Percentiles rank a stretch among this genome's conserved stretches.
These are phyloP conservation scores for Ensete ventricosum DNA, from an alignment of 176 grass and related monocot genomes.

Conservation along the genomic window DNA sequence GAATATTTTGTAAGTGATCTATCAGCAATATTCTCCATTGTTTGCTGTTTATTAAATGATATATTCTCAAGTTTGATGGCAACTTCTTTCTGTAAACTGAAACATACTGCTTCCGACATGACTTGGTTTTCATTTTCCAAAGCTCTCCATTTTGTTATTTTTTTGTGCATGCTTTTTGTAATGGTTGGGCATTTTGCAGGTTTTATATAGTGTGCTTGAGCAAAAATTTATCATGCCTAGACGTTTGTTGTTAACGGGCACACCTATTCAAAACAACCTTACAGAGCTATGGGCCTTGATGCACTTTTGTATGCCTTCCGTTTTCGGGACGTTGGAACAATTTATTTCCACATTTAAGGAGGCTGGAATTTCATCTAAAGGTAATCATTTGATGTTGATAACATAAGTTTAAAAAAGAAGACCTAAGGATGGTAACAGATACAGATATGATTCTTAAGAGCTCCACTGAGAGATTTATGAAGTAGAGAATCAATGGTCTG, in stretches of 20 bases:
- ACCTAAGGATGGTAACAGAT: too few species aligned
- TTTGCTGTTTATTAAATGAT: too few species aligned
- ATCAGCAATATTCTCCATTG: too few species aligned
- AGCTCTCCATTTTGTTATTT: background rate
- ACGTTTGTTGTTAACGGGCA: slow-evolving; percentile 72
- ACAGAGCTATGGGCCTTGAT: slow-evolving; percentile 87
- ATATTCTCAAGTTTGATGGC: too few species aligned
- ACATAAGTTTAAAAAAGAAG: background rate
- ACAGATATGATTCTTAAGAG: background rate
- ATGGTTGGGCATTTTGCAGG: slow-evolving; percentile 33
- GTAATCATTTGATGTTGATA: slow-evolving; percentile 19
- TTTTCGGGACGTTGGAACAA: slow-evolving; percentile 63
- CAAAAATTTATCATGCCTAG: slow-evolving; percentile 81
- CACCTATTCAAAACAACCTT: slow-evolving; percentile 90
- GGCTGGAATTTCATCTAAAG: slow-evolving; percentile 42
- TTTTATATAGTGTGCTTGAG: slow-evolving; percentile 82
- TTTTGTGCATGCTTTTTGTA: background rate
- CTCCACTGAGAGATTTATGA: background rate
- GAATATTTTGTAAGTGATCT: too few species aligned
- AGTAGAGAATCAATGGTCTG: background rate
- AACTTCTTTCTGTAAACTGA: too few species aligned
- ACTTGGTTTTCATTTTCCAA: background rate
- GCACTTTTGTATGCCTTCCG: slow-evolving; percentile 90
- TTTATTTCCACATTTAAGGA: slow-evolving; percentile 72
- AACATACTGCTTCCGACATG: background rate